Evolutionary conservation across 129 eudicot genomes (phyloP), one percentile per base, ranked within the genome.

Genomic region (Silybum marianum): DNA sequence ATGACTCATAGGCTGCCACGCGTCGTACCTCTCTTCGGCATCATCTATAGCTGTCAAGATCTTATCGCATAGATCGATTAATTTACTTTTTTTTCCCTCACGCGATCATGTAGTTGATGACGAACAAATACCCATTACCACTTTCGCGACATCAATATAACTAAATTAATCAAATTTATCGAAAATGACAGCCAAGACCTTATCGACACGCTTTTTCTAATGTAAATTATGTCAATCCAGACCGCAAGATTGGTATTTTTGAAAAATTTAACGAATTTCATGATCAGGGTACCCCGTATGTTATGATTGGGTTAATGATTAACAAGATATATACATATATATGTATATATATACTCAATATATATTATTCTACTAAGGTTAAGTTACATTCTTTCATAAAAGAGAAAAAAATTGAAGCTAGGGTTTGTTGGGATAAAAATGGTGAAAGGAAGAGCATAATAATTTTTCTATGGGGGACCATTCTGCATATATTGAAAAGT

Each of bases 1-100:
- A 62, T 79, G 93, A 91, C 76, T 60, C 85, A 26, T 18, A 84
- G 39, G 54, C 7, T 11, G 89, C 88, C 96, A 89, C 93, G 83
- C 26, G 84, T 9, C 69, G 88, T 81, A 78, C 82, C 62, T 71
- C 51, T 9, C 79, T 22, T 54, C 51, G 76, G 84, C 82, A 83
- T 77, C 86, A 30, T 63, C 72, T 54, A 32, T 77, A 72, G 82
- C 44, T 77, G 28, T 83, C 86, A 42, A 77, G 65, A 83, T 78
- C 83, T 78, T 83, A 78, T 83, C 74, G 71, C 3, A 28, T 44
- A 40, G 79, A 83, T 83, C 66, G 66, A 58, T 19, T 58, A 3
- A 3, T 3, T 18, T n/a, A 44, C 12, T 18, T 78, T 70, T 72
- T 83, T 32, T 32, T 78, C 79, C 74, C 23, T 77, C 86, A 71